These are phyloP conservation scores for Pelargonium fulgidum DNA, from an alignment of 441 rosid species.

Conservation along the genomic window DNA sequence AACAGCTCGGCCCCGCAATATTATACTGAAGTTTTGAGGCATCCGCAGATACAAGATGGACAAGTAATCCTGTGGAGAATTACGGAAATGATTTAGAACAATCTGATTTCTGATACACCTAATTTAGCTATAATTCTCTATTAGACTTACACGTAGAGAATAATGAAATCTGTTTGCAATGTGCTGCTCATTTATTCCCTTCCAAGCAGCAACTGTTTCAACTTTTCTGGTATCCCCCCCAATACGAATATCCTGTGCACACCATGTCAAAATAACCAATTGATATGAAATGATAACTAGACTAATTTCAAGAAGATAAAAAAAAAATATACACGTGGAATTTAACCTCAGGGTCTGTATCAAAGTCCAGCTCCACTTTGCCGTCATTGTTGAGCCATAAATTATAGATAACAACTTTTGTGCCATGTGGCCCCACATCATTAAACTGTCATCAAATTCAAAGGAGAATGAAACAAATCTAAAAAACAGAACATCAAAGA, in stretches of 20 bases:
- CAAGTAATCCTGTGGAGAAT: conserved; percentile 55
- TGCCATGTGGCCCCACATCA: conserved; percentile 69
- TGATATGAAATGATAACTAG: conserved; percentile 19
- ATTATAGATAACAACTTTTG: conserved; percentile 79
- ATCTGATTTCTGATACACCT: background rate
- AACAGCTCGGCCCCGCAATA: conserved; percentile 65
- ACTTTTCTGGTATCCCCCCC: conserved; percentile 48
- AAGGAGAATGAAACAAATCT: conserved; percentile 5
- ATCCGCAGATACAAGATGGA: conserved; percentile 80
- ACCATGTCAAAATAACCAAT: conserved; percentile 16
- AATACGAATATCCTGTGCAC: conserved; percentile 67
- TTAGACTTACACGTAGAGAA: conserved; percentile 71
- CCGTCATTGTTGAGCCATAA: conserved; percentile 70
- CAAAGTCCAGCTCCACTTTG: conserved; percentile 69
- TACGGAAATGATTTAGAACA: conserved; percentile 19
- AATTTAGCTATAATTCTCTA: conserved; percentile 5
- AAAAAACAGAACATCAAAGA: conserved; percentile 4
- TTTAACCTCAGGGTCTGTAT: conserved; percentile 55
- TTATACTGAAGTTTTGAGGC: conserved; percentile 62
- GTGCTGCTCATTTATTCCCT: conserved; percentile 53
- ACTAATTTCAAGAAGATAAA: conserved; percentile 5
- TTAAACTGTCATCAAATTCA: conserved; percentile 54
- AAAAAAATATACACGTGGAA: conserved; percentile 10
- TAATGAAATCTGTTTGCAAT: conserved; percentile 51
- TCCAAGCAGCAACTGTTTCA: conserved; percentile 36